Conservation (phyloP, 2,329 filamentous ascomycete species). For the Verticillium tricorpus region DNA sequence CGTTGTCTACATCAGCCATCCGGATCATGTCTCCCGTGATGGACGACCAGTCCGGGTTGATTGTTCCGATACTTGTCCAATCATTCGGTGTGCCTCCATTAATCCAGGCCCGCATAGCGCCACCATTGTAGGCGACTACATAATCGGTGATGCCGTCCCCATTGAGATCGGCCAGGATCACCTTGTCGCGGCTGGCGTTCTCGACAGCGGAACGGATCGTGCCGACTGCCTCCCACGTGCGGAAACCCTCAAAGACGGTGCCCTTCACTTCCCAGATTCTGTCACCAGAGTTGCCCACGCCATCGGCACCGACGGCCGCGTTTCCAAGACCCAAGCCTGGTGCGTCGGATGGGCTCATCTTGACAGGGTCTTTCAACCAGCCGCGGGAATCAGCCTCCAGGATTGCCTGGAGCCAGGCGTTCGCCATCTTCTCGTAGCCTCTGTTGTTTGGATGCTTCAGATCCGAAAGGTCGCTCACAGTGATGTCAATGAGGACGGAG, state of each 20-base stretch:
- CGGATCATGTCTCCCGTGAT: neutral
- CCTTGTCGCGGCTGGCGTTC: neutral
- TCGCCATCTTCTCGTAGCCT: neutral
- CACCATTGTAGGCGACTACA: slow-evolving; percentile 3
- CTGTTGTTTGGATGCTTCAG: slow-evolving; percentile 4
- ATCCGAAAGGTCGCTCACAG: neutral
- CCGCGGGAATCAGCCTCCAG: neutral
- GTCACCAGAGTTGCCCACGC: too few relatives aligned
- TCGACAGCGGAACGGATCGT: neutral
- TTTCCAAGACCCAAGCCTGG: slow-evolving; percentile 6
- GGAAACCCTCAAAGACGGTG: neutral
- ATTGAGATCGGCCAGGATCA: slow-evolving; percentile 1
- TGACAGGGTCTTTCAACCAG: slow-evolving; percentile 7
- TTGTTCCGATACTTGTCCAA: slow-evolving; percentile 1
- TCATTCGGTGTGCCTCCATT: slow-evolving; percentile 2
- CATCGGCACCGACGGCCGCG: too few relatives aligned
- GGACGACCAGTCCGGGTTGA: neutral
- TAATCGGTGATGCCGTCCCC: slow-evolving; percentile 4
- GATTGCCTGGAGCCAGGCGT: neutral
- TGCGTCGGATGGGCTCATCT: slow-evolving; percentile 5
- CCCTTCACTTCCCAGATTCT: neutral
- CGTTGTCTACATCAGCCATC: neutral
- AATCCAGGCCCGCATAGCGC: slow-evolving; percentile 1
- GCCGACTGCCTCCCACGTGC: neutral
- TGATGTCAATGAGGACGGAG: slow-evolving; percentile 7